Base-by-base conservation (phyloP, 2,329 filamentous ascomycete genomes). In the Paraphaeosphaeria minitans region DNA sequence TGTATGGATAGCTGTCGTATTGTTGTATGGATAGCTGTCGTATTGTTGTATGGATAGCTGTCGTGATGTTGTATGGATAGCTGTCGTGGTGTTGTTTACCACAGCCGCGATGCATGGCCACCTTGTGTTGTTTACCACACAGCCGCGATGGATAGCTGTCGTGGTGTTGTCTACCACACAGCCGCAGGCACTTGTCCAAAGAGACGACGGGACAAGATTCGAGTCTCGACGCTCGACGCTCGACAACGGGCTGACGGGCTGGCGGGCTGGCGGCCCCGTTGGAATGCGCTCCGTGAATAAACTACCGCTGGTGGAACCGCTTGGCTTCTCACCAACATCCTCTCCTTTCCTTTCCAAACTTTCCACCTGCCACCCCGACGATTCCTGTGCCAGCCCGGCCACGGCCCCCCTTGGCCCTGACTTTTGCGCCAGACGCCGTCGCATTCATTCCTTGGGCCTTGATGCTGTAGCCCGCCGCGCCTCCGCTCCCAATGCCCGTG, bases 401-500 rank as follows among this genome's bases (percentile, higher is more conserved):
- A 39, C 37, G 37, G 37, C 37, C 16, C 43, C 53, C 43, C 21
- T 39, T 39, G 14, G 51, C 41, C 8, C 24, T 22, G 35, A 22
- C 27, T 24, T 21, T 22, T 48, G 53, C 43, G 35, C 52, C 42
- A 31, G 35, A 43, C 42, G 27, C 45, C 33, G 52, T 33, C 46
- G 46, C 53, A 37, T 56, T 19, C 51, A 46, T 45, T 53, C 51
- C 51, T 46, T 53, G n/a, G 10, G 19, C 51, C 16, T 46, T 46
- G 27, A 24, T 27, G 37, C 19, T 35, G 27, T 29, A 27, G 39
- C 27, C 29, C 19, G 27, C 27, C 1, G 43, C 43, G 27, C 41
- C 41, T 13, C 4, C 29, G 9, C 29, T 12, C 4, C 29, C 29
- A 5, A 31, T 10, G 29, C 29, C 29, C 29, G 9, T 31, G 29